phyloP scores from a whole-genome alignment of 2,329 filamentous ascomycete genomes.

The Fusarium hostae region DNA sequence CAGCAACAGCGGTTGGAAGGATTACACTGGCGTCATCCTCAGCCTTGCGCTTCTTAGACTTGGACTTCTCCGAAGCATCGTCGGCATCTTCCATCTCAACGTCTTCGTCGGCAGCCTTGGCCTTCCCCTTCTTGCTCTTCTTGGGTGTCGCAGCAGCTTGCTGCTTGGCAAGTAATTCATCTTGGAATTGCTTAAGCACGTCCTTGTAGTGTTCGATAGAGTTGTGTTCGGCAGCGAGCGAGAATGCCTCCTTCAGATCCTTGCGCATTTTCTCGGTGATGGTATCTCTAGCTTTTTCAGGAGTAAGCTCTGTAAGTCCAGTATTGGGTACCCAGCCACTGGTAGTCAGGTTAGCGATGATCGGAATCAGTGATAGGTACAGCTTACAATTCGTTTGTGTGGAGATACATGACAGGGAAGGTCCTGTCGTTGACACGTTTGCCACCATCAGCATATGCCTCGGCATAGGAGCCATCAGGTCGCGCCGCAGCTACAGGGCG shows the following conservation, averaged over 20 bases:
- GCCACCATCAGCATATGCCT: slow-evolving; percentile 87
- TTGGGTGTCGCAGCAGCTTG: slow-evolving; percentile 55
- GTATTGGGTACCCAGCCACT: slow-evolving; percentile 94
- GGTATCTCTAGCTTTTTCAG: slow-evolving; percentile 74
- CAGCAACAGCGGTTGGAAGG: not conserved
- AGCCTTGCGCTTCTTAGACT: slow-evolving; percentile 83
- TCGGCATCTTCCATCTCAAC: slow-evolving; percentile 72
- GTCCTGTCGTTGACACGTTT: slow-evolving; percentile 87
- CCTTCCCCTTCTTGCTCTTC: slow-evolving; percentile 59
- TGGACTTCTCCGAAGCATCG: slow-evolving; percentile 71
- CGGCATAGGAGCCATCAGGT: slow-evolving; percentile 85
- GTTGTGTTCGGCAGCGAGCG: slow-evolving; percentile 81
- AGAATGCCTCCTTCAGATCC: slow-evolving; percentile 80
- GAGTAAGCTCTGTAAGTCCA: slow-evolving; percentile 80
- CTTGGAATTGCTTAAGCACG: slow-evolving; percentile 76
- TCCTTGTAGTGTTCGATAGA: slow-evolving; percentile 85
- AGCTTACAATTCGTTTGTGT: slow-evolving; percentile 96
- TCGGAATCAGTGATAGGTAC: not conserved
- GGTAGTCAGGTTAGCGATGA: slow-evolving; percentile 32
- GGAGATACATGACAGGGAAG: slow-evolving; percentile 94
- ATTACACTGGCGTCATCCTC: slow-evolving; percentile 73
- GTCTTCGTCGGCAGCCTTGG: slow-evolving; percentile 66
- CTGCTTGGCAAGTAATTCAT: slow-evolving; percentile 66
- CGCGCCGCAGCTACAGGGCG: slow-evolving; percentile 87
- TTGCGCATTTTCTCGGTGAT: slow-evolving; percentile 84